Evolutionary conservation across 2,329 filamentous ascomycete species (phyloP).

Genomic region (Fusarium longipes): DNA sequence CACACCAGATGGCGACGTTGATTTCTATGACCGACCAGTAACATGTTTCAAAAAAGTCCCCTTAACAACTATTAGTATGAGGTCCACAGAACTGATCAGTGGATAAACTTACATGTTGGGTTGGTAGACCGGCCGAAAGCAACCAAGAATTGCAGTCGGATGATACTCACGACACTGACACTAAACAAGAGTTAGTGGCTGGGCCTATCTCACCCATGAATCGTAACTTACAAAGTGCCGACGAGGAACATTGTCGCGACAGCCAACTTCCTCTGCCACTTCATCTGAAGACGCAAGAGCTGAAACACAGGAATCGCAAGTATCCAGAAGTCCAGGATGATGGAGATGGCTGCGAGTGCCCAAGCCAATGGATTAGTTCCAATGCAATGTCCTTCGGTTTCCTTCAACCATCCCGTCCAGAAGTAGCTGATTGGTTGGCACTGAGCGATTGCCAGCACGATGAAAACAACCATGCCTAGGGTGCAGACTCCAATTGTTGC

Average conservation of each 20-base stretch:
- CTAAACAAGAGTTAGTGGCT: neutral
- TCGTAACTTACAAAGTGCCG: neutral
- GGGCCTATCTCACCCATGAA: rapidly evolving
- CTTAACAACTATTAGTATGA: neutral
- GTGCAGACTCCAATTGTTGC: neutral
- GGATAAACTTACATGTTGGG: conserved; percentile 5
- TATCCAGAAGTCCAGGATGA: conserved; percentile 10
- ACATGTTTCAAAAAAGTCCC: conserved; percentile 14
- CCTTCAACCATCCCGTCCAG: conserved; percentile 20
- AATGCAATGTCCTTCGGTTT: conserved; percentile 15
- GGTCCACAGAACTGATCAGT: rapidly evolving
- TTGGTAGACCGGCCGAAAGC: conserved; percentile 14
- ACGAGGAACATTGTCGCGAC: conserved; percentile 6
- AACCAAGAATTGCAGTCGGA: conserved; percentile 2
- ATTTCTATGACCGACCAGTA: conserved; percentile 22
- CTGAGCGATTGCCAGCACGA: neutral
- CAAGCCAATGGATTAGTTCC: conserved; percentile 14
- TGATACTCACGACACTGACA: conserved; percentile 16
- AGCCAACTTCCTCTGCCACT: conserved; percentile 17
- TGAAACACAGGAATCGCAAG: conserved; percentile 4
- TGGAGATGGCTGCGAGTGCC: conserved; percentile 11
- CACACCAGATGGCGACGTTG: conserved; percentile 8
- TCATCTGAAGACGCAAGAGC: neutral
- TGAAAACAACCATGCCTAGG: conserved; percentile 5
- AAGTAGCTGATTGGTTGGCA: conserved; percentile 20